Evolutionary conservation across 495 filamentous ascomycete species (phyloP).

Genomic region (Neohortaea acidophila): DNA sequence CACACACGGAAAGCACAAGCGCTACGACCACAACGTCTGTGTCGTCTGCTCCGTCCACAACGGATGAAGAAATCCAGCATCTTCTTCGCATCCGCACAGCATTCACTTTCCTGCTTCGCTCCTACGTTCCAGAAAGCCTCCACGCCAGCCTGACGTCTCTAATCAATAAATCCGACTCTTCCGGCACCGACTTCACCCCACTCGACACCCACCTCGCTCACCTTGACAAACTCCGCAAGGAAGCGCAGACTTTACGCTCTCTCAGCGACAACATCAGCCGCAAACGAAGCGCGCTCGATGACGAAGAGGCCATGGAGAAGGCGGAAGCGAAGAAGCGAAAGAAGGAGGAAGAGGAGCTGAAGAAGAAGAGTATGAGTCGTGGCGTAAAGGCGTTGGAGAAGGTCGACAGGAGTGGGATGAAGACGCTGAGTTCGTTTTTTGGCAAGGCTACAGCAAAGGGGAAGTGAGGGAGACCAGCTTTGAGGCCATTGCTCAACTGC

Average conservation of each 20-base stretch:
- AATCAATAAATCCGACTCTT: conserved; percentile 29
- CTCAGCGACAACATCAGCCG: conserved; percentile 53
- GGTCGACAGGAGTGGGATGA: conserved; percentile 82
- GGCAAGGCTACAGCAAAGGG: conserved; percentile 40
- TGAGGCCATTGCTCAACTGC: no score
- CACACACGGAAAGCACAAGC: conserved; percentile 26
- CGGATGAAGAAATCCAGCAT: conserved; percentile 30
- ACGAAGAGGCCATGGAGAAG: conserved; percentile 40
- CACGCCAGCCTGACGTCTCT: conserved; percentile 33
- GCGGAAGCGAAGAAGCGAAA: conserved; percentile 47
- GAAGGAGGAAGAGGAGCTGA: conserved; percentile 62
- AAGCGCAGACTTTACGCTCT: conserved; percentile 51
- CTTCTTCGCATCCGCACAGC: conserved; percentile 62
- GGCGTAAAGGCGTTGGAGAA: conserved; percentile 70
- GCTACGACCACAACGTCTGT: conserved; percentile 16
- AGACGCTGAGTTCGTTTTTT: conserved; percentile 93
- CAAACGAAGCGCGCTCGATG: conserved; percentile 56
- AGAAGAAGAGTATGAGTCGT: conserved; percentile 52
- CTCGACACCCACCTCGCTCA: conserved; percentile 51
- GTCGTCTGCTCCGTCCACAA: conserved; percentile 21
- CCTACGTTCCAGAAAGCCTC: conserved; percentile 48
- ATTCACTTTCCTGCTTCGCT: conserved; percentile 57
- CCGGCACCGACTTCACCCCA: conserved; percentile 49
- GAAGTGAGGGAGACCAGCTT: no score
- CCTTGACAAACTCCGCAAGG: conserved; percentile 47